Evolutionary conservation across 2,329 filamentous ascomycete genomes (phyloP), one percentile per base, ranked within the genome.

Genomic region (Claviceps sp.): DNA sequence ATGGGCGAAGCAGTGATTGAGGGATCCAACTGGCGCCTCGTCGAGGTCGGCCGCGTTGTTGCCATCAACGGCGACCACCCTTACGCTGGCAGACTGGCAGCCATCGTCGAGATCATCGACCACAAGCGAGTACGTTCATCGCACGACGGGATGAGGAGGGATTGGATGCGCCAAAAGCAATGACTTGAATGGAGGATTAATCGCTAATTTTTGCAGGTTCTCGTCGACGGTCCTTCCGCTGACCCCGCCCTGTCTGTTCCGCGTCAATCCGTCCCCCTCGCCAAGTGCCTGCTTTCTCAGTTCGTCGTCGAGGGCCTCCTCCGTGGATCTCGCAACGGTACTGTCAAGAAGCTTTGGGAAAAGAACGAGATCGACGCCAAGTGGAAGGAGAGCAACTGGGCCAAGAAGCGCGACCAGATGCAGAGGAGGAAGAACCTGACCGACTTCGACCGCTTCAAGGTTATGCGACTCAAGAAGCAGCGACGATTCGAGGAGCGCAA

Each of bases 391-490:
- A 90, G 82, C 79, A 82, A 82, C 73, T 95, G 86, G 84, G 88
- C 90, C 68, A 93, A 98, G 88, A 90, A 88, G 82, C 83, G 86
- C 70, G 82, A 83, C 64, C 85, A 88, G 76, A 80, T 81, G 66
- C 80, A 87, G 74, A 86, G 88, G 78, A 86, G 93, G 80, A 86
- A 85, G 78, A 82, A 82, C 67, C 80, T 98, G 62, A 94, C 85
- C 75, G 93, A 98, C 82, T 98, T 98, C 71, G 93, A 98, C 80
- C 86, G 93, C 74, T 98, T 97, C 88, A 96, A 98, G 87, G 93
- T 97, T 67, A 80, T 97, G 83, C 85, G 91, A 75, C 80, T 97
- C 77, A 94, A 91, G 86, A 98, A 98, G 85, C 90, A 96, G 85
- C 88, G 90, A 73, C 87, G 90, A 72, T 97, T 94, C 78, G 90